phyloP scores from a whole-genome alignment of 352 stramenopile species.

The Globisporangium nunn region DNA sequence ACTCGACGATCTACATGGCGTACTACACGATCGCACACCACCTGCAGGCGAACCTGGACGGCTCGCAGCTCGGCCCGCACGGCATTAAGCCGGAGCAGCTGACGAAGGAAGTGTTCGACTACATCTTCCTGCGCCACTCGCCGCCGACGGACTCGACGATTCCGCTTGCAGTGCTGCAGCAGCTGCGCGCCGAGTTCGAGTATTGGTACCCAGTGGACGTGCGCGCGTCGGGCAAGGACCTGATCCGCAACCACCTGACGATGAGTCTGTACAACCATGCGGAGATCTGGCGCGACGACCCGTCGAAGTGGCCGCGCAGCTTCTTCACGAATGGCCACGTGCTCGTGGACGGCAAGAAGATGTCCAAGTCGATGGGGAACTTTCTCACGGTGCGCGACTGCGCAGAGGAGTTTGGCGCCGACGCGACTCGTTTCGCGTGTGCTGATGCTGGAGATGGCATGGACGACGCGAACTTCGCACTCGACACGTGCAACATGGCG shows the following conservation, averaged over 20 bases:
- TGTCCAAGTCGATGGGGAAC: conserved; percentile 99
- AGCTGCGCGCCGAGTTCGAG: conserved; percentile 96
- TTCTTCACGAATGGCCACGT: conserved; percentile 99
- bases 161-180: conserved; percentile 83
- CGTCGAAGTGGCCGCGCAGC: conserved; percentile 94
- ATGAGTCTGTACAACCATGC: conserved; percentile 99
- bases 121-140: conserved; percentile 94
- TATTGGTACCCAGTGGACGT: conserved; percentile 99
- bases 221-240: conserved; percentile 92
- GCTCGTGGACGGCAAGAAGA: conserved; percentile 97
- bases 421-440: conserved; percentile 96
- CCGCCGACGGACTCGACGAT: conserved; percentile 86
- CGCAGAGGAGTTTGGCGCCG: conserved; percentile 92
- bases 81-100: conserved; percentile 80
- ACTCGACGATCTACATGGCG: conserved; percentile 99
- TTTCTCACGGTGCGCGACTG: conserved; percentile 99
- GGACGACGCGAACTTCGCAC: conserved; percentile 99
- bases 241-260: conserved; percentile 99
- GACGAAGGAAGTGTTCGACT: conserved; percentile 98
- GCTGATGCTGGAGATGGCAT: conserved; percentile 97
- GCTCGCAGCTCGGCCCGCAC: conserved; percentile 83
- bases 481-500: conserved; percentile 95
- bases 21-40: conserved; percentile 99
- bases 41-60: conserved; percentile 95
- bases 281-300: conserved; percentile 98